Base-by-base conservation (phyloP, 192 early-diverging fungal species). In the Rhizophagus clarus region DNA sequence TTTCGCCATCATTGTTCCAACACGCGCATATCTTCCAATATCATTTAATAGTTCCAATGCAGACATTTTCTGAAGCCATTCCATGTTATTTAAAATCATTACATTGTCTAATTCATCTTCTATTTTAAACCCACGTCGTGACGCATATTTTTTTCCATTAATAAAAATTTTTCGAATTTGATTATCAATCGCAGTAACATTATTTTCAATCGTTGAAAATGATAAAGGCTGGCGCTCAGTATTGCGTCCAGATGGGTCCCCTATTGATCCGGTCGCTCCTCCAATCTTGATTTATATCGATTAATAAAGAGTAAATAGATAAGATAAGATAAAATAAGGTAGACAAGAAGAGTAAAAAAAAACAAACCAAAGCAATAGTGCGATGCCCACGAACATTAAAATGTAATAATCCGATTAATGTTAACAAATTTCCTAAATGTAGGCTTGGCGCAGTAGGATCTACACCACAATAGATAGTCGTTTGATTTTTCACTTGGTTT, bases 381-480 rank as follows among this genome's bases (percentile, higher is more conserved):
- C 89, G 87, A 83, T 98, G 97, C 1, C 95, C 96, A 28, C 83
- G 87, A 56, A 93, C 84, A 60, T 94, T 91, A 76, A 97, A 97
- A 84, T 97, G 95, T 26, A 97, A 86, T 51, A 97, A 84, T 12
- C 92, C 92, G 83, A 96, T 93, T 32, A 97, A 84, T 20, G 93
- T 88, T 6, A 97, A 87, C 77, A 99, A 88, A 81, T 97, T 99
- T 26, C 97, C 97, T 17, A 97, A 84, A 79, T 99, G 97, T 29
- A 97, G 84, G 79, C 92, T 94, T n/a, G 82, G 82, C 26, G 97
- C 97, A 0, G 96, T 99, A 14, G 97, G 97, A 81, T 99, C 97
- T 32, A 99, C 92, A 51, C 97, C 97, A 82, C 92, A 92, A 82
- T 99, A 99, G 34, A 97, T 85, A 3, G 89, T 81, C 8, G 90